Evolutionary conservation across 2,329 filamentous ascomycete genomes (phyloP), one percentile per base, ranked within the genome.

Genomic region (Sarocladiaceae sp.): DNA sequence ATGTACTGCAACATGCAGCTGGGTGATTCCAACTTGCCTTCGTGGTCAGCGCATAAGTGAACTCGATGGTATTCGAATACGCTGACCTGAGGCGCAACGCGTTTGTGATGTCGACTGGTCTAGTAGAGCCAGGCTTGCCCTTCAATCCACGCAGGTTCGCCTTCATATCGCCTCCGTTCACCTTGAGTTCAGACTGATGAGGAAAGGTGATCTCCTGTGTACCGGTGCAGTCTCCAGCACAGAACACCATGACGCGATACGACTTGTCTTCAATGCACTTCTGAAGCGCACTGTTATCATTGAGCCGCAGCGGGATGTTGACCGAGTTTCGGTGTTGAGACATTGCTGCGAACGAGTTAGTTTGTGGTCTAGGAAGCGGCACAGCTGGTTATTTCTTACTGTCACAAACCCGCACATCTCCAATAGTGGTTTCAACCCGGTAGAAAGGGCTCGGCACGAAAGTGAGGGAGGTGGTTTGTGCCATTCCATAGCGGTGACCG

Each of bases 131-230:
- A 6, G 93, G 90, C 67, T 94, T 96, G 67, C 96, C 97, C 71
- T 99, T 99, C 56, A 99, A 71, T 4, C 94, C 94, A 59, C 94
- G 88, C 59, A 96, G 78, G 66, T 97, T 99, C n/a, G 88, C 87
- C 68, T 93, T 94, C 59, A 97, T 80, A 53, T 97, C 90, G 29
- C 87, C 87, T 10, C 84, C 80, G 60, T 99, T 99, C 52, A 96
- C 83, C 65, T 91, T 93, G 53, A 99, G 79, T 66, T 99, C 94
- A 28, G 94, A 88, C 70, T 97, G 91, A 60, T 93, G 84, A 2
- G 94, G 94, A 58, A 99, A 99, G 1, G 89, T 75, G 51, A 99
- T 84, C 56, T 97, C 90, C 49, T 89, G 88, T 2, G 74, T 67
- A 15, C 79, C 82, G 13, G 77, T 69, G 15, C 76, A 76, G 52